Conservation (phyloP, 306 rosid genomes). For the Dryas alaskensis region DNA sequence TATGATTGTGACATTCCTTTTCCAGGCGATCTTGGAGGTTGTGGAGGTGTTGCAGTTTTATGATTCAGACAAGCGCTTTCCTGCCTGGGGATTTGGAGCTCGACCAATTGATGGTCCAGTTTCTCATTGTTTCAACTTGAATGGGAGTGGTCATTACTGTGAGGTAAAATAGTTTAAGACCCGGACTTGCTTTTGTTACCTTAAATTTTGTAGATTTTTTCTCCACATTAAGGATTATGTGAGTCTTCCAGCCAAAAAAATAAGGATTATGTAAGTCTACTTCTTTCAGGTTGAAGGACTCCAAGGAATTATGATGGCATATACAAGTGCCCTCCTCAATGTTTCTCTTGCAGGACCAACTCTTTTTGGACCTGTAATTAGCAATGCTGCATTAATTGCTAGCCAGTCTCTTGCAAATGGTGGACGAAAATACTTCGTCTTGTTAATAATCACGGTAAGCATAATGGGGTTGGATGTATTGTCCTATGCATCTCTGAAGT, state of each 20-base stretch:
- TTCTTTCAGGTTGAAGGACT: slow-evolving; percentile 91
- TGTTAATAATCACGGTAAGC: slow-evolving; percentile 94
- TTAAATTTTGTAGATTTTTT: slow-evolving; percentile 25
- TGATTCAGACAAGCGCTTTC: slow-evolving; percentile 89
- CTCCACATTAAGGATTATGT: slow-evolving; percentile 16
- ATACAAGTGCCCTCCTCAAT: slow-evolving; percentile 86
- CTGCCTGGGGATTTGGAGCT: slow-evolving; percentile 99
- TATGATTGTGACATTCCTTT: slow-evolving; percentile 24
- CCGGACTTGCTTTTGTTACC: slow-evolving; percentile 30
- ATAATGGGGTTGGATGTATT: not conserved
- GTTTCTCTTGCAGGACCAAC: slow-evolving; percentile 99
- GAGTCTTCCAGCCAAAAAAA: not conserved
- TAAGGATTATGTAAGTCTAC: slow-evolving; percentile 16
- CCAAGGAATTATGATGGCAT: slow-evolving; percentile 96
- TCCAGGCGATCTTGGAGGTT: slow-evolving; percentile 89
- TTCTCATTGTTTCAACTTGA: slow-evolving; percentile 96
- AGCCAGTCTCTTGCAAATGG: slow-evolving; percentile 83
- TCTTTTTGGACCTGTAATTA: slow-evolving; percentile 96
- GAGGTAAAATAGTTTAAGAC: slow-evolving; percentile 56
- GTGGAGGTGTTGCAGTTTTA: slow-evolving; percentile 93
- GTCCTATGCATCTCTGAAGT: not conserved
- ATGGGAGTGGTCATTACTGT: slow-evolving; percentile 85
- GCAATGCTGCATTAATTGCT: slow-evolving; percentile 84
- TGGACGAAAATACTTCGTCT: slow-evolving; percentile 79
- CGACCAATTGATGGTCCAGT: slow-evolving; percentile 99